These are phyloP conservation scores for Pyronema domesticum DNA, from an alignment of 495 filamentous ascomycete species.

Conservation along the genomic window DNA sequence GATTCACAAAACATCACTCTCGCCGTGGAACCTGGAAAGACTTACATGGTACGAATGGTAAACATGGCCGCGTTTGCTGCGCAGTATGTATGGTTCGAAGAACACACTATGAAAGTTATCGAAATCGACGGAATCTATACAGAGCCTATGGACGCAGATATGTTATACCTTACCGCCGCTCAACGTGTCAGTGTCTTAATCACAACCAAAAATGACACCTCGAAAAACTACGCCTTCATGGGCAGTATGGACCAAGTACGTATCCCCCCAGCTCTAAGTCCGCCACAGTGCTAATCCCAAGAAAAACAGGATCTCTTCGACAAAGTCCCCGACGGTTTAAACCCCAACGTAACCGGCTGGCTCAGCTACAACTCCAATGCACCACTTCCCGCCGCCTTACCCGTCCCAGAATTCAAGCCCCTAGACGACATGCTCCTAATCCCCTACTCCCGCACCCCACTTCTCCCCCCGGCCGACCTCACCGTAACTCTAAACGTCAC, in stretches of 20 bases:
- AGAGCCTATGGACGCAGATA: slow-evolving; percentile 38
- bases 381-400: slow-evolving; percentile 37
- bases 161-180: slow-evolving; percentile 49
- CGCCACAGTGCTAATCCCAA: slow-evolving; percentile 23
- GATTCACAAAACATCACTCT: slow-evolving; percentile 42
- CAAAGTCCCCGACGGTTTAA: slow-evolving; percentile 40
- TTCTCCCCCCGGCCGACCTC: slow-evolving; percentile 41
- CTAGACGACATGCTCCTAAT: slow-evolving; percentile 60
- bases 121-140: slow-evolving; percentile 41
- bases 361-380: slow-evolving; percentile 50
- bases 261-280: slow-evolving; percentile 24
- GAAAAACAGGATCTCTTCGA: slow-evolving; percentile 51
- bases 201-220: slow-evolving; percentile 45
- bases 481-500: slow-evolving; percentile 44
- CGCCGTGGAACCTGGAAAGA: slow-evolving; percentile 50
- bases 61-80: slow-evolving; percentile 58
- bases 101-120: slow-evolving; percentile 42
- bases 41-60: slow-evolving; percentile 59
- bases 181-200: slow-evolving; percentile 54
- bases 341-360: slow-evolving; percentile 66
- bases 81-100: slow-evolving; percentile 57
- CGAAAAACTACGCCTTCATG: slow-evolving; percentile 49
- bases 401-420: slow-evolving; percentile 40
- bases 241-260: slow-evolving; percentile 41
- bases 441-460: slow-evolving; percentile 42